Conservation (phyloP, 768 basidiomycete genomes). For the Krasilnikovozyma curviuscula region DNA sequence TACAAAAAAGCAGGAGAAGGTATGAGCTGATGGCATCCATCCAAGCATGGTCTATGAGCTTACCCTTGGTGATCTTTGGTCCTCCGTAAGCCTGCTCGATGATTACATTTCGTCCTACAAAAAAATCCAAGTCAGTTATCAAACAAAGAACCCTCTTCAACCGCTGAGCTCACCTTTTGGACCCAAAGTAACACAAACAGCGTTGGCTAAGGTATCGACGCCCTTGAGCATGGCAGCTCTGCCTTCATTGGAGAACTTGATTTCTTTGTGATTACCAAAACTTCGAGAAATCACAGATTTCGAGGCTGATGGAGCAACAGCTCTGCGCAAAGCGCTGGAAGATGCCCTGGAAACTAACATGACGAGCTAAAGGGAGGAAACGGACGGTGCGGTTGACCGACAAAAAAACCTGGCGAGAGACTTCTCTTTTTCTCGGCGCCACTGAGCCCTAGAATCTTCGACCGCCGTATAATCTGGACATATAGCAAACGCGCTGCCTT, state of each 20-base stretch:
- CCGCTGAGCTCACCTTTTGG: constrained; percentile 56
- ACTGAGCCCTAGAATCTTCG: no score
- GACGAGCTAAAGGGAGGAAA: no score
- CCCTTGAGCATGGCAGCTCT: constrained; percentile 83
- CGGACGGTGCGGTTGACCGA: no score
- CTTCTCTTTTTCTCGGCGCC: no score
- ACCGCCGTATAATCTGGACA: no score
- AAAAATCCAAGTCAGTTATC: constrained; percentile 12
- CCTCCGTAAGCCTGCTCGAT: constrained; percentile 50
- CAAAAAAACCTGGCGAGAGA: no score
- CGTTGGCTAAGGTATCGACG: constrained; percentile 90
- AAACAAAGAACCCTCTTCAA: background rate
- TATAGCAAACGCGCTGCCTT: no score
- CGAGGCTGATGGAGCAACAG: no score
- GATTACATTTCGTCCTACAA: constrained; percentile 80
- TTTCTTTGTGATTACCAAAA: constrained; percentile 58
- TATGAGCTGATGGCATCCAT: background rate
- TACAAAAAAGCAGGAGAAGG: background rate
- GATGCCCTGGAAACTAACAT: no score
- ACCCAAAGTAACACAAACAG: constrained; percentile 86
- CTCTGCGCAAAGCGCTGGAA: no score
- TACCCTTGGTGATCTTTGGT: constrained; percentile 84
- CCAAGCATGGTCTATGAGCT: constrained; percentile 12
- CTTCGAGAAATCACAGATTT: constrained; percentile 14
- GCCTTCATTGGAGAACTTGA: constrained; percentile 90